Evolutionary conservation across 2,329 filamentous ascomycete species (phyloP), one percentile per base, ranked within the genome.

Genomic region (Leptoxyphium fumago): DNA sequence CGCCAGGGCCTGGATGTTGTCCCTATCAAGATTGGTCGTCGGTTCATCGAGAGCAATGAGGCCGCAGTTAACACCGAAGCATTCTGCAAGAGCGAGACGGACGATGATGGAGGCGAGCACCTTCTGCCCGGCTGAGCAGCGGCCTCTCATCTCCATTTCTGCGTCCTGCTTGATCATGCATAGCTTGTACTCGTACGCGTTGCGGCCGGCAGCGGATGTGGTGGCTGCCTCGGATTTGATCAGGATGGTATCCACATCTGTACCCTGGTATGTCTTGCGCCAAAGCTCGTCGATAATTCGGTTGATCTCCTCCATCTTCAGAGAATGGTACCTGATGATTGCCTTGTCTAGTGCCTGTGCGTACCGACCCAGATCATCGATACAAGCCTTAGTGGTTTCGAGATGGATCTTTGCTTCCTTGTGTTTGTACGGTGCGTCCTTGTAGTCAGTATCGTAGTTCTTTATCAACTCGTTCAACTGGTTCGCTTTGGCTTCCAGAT

Each of bases 251-350:
- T 98, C 91, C 44, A 98, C 88, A 58, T 98, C 91, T 1, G 89
- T 96, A 51, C 91, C 91, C 60, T 93, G 85, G 65, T 98, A 98
- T 1, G 91, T 95, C 58, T 80, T 83, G 64, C 85, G 84, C 91
- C 91, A 98, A n/a, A 98, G 74, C 62, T 98, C 91, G 50, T 84
- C 85, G 42, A 93, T 82, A 61, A 95, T 95, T 45, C 79, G 76
- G 64, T 98, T 98, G 62, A 98, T 89, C 62, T 98, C 88, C 54
- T 91, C 84, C 91, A 98, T 98, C 70, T 98, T 98, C 59, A 94
- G 69, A 28, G 81, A 75, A 67, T 98, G 91, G 59, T 89, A 98
- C 57, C 84, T 85, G 85, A 98, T 95, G 57, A 98, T 93, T 40
- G 91, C 93, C 58, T 91, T 86, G 68, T 96, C 89, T 10, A 98